These are phyloP conservation scores for Phytopythium vexans DNA, from an alignment of 352 stramenopile species.

Conservation along the genomic window DNA sequence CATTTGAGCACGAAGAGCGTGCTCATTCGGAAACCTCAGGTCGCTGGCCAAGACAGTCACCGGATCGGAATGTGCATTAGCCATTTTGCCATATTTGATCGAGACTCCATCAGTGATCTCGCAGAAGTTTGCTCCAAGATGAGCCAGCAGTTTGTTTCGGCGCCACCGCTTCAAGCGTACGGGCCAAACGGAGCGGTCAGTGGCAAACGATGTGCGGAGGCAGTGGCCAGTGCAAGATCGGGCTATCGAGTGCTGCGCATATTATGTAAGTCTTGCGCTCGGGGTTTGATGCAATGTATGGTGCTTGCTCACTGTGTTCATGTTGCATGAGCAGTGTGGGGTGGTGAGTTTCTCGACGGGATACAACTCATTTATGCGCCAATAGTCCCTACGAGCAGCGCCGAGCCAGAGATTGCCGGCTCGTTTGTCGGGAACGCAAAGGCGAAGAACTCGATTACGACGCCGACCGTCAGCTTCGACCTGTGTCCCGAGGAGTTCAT, in stretches of 20 bases:
- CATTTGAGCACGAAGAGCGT: too few species aligned
- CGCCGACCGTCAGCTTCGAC: conserved; percentile 29
- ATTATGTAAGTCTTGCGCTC: conserved; percentile 35
- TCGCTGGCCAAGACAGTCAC: not conserved
- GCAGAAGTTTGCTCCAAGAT: conserved; percentile 33
- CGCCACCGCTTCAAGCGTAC: conserved; percentile 41
- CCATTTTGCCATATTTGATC: conserved; percentile 40
- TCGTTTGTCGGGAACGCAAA: conserved; percentile 49
- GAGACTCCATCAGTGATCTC: conserved; percentile 8
- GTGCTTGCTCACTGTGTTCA: conserved; percentile 2
- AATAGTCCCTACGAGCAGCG: not conserved
- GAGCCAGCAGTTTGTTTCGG: conserved; percentile 40
- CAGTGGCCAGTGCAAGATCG: conserved; percentile 31
- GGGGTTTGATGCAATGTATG: conserved; percentile 7
- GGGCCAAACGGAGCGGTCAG: conserved; percentile 18
- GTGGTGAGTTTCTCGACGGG: conserved; percentile 65
- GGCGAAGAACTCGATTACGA: conserved; percentile 19
- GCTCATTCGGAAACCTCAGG: too few species aligned
- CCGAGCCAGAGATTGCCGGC: conserved; percentile 11
- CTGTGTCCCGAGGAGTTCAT: conserved; percentile 55
- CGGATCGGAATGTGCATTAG: conserved; percentile 23
- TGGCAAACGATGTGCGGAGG: conserved; percentile 26
- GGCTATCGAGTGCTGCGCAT: conserved; percentile 50
- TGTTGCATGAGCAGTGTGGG: conserved; percentile 56
- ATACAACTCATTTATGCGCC: conserved; percentile 57